These are phyloP conservation scores for Starmerella stigmatis DNA, from an alignment of 805 yeast species.

Conservation along the genomic window DNA sequence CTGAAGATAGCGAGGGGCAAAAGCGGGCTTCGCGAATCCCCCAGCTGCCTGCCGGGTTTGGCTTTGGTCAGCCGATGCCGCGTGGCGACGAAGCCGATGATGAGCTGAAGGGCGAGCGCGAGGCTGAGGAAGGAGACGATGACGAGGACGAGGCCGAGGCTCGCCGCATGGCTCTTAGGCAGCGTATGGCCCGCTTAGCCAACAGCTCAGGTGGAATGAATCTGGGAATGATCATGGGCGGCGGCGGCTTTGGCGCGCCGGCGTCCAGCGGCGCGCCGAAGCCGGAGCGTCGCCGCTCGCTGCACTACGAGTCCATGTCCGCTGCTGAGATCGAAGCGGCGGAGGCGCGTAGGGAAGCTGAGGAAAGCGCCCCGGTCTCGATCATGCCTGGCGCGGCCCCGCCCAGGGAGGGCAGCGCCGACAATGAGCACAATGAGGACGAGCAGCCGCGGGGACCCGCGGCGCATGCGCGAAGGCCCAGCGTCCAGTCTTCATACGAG, in stretches of 20 bases:
- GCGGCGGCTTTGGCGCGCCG: constrained; percentile 8
- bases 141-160: constrained; percentile 42
- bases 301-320: constrained; percentile 19
- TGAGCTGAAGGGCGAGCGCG: not conserved
- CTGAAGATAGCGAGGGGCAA: not conserved
- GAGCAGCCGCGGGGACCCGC: not conserved
- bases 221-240: constrained; percentile 27
- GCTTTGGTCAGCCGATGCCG: constrained; percentile 8
- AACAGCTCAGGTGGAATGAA: constrained; percentile 82
- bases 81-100: not conserved
- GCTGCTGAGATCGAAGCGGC: constrained; percentile 21
- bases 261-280: constrained; percentile 10
- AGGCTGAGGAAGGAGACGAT: constrained; percentile 4
- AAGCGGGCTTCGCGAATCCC: not conserved
- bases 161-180: constrained; percentile 66
- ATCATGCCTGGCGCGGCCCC: constrained; percentile 16
- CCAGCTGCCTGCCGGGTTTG: not conserved
- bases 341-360: constrained; percentile 22
- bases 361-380: constrained; percentile 17
- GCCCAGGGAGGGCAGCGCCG: not conserved
- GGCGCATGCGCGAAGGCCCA: not conserved
- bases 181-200: constrained; percentile 91
- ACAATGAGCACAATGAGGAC: not conserved
- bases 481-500: not conserved
- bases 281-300: constrained; percentile 17